Evolutionary conservation across 352 stramenopile genomes (phyloP).

Genomic region (Phytophthora europaea): DNA sequence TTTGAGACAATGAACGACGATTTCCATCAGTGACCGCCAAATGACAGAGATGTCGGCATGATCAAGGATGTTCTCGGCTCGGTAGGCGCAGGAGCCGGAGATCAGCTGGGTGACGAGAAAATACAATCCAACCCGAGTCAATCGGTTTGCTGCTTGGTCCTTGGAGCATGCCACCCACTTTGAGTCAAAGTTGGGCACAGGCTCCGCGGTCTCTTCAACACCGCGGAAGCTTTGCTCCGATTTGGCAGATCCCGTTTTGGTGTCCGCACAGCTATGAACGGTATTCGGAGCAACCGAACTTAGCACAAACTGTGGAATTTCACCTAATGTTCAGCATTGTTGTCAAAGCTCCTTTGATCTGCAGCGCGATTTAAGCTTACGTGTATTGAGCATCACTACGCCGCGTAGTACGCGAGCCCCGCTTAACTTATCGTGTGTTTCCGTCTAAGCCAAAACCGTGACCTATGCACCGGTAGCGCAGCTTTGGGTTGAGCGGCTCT

Average conservation of each 20-base stretch:
- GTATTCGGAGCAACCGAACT: conserved; percentile 38
- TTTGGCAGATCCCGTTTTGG: conserved; percentile 39
- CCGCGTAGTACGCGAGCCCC: no score
- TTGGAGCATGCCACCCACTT: conserved; percentile 11
- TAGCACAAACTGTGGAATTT: conserved; percentile 15
- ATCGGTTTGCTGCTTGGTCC: not conserved
- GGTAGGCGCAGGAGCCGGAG: conserved; percentile 22
- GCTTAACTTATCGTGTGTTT: no score
- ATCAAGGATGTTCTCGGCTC: not conserved
- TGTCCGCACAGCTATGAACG: conserved; percentile 28
- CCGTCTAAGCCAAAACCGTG: no score
- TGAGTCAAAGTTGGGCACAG: not conserved
- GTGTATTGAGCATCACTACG: no score
- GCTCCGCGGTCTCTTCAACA: conserved; percentile 21
- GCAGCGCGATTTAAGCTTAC: not conserved
- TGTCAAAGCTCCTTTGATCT: not conserved
- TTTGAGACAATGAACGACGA: not conserved
- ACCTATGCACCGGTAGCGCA: no score
- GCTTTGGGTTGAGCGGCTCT: no score
- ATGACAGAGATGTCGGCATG: conserved; percentile 1
- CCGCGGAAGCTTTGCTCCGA: conserved; percentile 20
- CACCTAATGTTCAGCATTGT: not conserved
- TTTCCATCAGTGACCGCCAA: not conserved
- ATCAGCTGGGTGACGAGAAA: conserved; percentile 19
- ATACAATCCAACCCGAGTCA: conserved; percentile 3